Evolutionary conservation across 805 yeast genomes (phyloP).

Genomic region (Cyberlindnera galapagoensis): DNA sequence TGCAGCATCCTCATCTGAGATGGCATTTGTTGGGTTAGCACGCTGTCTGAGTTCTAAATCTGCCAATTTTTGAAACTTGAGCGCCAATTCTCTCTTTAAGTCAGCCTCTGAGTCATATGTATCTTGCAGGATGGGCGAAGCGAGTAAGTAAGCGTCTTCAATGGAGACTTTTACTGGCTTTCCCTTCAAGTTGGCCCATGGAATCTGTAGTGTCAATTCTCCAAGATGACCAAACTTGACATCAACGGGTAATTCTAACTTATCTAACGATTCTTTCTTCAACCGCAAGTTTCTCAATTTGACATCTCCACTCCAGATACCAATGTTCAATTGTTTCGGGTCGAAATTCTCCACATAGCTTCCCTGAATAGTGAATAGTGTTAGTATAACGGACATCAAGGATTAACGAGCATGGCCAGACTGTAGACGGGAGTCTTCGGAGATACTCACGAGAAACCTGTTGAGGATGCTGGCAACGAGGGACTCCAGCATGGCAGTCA

Average conservation of each 20-base stretch:
- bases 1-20: conserved; percentile 32
- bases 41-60: conserved; percentile 50
- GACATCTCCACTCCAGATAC: conserved; percentile 97
- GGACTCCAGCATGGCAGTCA: conserved; percentile 50
- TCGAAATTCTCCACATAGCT: conserved; percentile 91
- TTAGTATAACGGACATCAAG: conserved; percentile 3
- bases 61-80: conserved; percentile 63
- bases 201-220: conserved; percentile 81
- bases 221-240: conserved; percentile 89
- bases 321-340: conserved; percentile 89
- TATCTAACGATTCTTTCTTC: conserved; percentile 84
- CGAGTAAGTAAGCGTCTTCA: conserved; percentile 80
- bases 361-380: conserved; percentile 32
- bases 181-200: conserved; percentile 91
- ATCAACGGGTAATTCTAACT: conserved; percentile 78
- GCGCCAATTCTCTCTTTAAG: conserved; percentile 53
- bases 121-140: conserved; percentile 61
- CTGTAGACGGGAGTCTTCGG: too few relatives aligned
- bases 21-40: conserved; percentile 31
- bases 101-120: conserved; percentile 48
- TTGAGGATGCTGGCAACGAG: conserved; percentile 58
- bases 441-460: conserved; percentile 37
- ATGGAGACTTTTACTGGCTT: conserved; percentile 86
- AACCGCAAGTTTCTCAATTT: conserved; percentile 70
- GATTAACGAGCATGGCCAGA: not conserved